Conservation (phyloP, 306 rosid genomes). For the Rosa persica region DNA sequence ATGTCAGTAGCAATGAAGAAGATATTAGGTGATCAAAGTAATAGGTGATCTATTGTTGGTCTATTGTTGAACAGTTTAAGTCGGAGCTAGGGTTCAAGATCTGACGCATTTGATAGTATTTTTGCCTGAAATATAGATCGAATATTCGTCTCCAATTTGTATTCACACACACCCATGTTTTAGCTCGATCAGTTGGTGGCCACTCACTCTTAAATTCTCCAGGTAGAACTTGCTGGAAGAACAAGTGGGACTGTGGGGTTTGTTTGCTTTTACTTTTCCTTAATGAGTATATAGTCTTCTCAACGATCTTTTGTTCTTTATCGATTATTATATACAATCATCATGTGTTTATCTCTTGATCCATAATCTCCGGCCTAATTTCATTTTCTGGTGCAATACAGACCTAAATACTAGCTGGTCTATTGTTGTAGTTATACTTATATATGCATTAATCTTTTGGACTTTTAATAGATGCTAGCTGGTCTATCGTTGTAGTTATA, state of each 20-base stretch:
- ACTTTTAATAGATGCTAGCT: too few relatives aligned
- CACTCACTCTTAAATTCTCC: neutral
- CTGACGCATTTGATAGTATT: neutral
- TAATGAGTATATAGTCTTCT: neutral
- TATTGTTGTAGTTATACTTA: too few relatives aligned
- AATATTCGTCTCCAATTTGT: neutral
- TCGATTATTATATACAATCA: neutral
- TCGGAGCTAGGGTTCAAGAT: neutral
- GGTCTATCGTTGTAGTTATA: too few relatives aligned
- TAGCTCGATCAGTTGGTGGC: neutral
- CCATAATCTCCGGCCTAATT: neutral
- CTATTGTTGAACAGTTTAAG: neutral
- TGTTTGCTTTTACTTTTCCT: neutral
- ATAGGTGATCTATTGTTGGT: too few relatives aligned
- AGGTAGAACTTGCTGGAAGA: neutral
- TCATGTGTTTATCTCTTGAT: neutral
- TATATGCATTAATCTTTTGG: too few relatives aligned
- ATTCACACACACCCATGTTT: neutral
- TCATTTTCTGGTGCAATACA: neutral
- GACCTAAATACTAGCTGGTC: too few relatives aligned
- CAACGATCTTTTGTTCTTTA: neutral
- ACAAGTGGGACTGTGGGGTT: neutral
- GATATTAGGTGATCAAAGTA: too few relatives aligned
- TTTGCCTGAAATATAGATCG: neutral
- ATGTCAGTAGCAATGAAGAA: too few relatives aligned